Conservation (phyloP, 75 land plant genomes). For the Cunninghamia lanceolata region DNA sequence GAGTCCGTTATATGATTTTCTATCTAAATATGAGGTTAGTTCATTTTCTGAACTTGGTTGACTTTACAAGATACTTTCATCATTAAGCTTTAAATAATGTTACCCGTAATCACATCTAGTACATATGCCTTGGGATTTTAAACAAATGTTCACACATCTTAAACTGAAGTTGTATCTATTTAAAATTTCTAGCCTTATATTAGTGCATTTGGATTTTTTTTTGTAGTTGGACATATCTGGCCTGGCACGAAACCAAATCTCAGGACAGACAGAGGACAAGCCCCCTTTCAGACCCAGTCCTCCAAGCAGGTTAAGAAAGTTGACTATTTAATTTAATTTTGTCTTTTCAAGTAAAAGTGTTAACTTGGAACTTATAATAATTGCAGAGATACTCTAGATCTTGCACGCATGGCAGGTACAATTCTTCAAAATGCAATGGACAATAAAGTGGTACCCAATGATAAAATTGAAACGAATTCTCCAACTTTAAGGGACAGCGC, state of each 20-base stretch:
- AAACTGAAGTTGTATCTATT: background rate
- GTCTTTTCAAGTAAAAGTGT: background rate
- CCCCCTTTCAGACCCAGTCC: background rate
- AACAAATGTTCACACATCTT: background rate
- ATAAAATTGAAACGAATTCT: background rate
- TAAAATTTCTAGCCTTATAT: background rate
- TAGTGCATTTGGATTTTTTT: background rate
- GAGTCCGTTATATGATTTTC: conserved; percentile 68
- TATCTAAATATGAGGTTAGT: conserved; percentile 57
- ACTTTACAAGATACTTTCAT: background rate
- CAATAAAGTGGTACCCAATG: background rate
- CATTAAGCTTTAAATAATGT: background rate
- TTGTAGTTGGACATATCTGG: conserved; percentile 52
- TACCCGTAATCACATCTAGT: background rate
- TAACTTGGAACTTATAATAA: background rate
- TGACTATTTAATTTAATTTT: background rate
- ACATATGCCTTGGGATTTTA: background rate
- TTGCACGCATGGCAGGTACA: conserved; percentile 1
- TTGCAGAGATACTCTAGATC: conserved; percentile 1
- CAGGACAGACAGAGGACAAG: conserved; percentile 34
- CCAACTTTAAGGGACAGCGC: background rate
- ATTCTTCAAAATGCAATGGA: background rate
- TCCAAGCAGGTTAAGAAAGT: conserved; percentile 7
- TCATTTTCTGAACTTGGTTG: background rate
- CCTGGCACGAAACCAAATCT: conserved; percentile 45